Percentiles rank a stretch among this genome's conserved stretches.
Conservation (phyloP, 2,329 filamentous ascomycete genomes). For the Massarina eburnea region DNA sequence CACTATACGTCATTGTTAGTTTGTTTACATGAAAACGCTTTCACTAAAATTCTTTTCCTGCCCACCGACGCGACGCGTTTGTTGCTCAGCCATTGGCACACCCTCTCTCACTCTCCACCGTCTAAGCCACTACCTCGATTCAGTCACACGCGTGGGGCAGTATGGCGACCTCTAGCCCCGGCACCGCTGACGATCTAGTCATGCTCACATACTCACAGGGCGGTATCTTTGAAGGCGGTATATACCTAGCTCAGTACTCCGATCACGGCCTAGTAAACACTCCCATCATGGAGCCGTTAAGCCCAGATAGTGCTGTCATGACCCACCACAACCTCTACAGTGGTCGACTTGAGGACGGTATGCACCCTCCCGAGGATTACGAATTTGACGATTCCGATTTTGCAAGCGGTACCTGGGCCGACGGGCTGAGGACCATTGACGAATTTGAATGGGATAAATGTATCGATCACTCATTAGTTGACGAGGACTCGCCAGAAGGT, state of each 20-base stretch:
- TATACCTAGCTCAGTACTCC: too few relatives aligned
- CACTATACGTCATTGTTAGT: too few relatives aligned
- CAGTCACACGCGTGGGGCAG: not conserved
- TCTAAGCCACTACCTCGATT: not conserved
- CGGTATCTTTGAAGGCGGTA: too few relatives aligned
- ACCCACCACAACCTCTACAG: conserved; percentile 2
- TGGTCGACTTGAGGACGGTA: conserved; percentile 8
- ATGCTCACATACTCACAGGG: too few relatives aligned
- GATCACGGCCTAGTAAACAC: too few relatives aligned
- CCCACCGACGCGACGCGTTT: too few relatives aligned
- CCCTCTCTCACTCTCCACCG: too few relatives aligned
- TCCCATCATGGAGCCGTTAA: too few relatives aligned
- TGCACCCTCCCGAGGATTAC: conserved; percentile 12
- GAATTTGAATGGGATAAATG: conserved; percentile 26
- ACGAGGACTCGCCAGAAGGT: not conserved
- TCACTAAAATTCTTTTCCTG: too few relatives aligned
- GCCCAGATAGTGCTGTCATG: conserved; percentile 1
- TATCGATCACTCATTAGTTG: not conserved
- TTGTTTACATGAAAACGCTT: too few relatives aligned
- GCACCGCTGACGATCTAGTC: too few relatives aligned
- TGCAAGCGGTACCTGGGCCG: conserved; percentile 16
- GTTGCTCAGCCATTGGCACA: too few relatives aligned
- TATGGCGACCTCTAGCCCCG: not conserved
- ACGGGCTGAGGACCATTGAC: conserved; percentile 24
- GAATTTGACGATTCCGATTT: conserved; percentile 5